These are phyloP conservation scores for Colletotrichum gigasporum DNA, from an alignment of 2,329 filamentous ascomycete genomes.

Conservation along the genomic window DNA sequence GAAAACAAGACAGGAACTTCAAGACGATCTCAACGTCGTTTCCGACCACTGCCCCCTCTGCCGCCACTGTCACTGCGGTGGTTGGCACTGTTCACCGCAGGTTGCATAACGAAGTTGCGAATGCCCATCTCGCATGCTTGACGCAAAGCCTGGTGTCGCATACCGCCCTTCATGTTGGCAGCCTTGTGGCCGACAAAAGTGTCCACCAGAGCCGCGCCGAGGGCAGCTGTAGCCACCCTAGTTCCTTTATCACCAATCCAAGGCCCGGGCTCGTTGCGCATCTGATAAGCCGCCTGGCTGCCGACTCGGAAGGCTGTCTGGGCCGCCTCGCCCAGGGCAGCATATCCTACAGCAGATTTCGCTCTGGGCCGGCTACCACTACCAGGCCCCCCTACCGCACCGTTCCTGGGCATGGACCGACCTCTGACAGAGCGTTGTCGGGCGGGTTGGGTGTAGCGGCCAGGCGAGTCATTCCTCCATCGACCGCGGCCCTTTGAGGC, in stretches of 20 bases:
- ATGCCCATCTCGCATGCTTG: conserved; percentile 31
- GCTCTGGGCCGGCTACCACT: conserved; percentile 32
- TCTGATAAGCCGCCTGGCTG: conserved; percentile 57
- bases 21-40: neutral
- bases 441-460: neutral
- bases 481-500: neutral
- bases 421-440: conserved; percentile 15
- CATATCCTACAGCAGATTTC: conserved; percentile 31
- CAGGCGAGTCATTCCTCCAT: conserved; percentile 8
- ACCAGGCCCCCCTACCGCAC: neutral
- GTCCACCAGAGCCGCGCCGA: conserved; percentile 59
- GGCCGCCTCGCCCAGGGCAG: conserved; percentile 44
- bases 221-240: conserved; percentile 57
- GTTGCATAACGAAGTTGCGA: conserved; percentile 26
- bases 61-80: neutral
- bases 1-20: no score
- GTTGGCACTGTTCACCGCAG: conserved; percentile 20
- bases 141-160: conserved; percentile 32
- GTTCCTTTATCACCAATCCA: conserved; percentile 61
- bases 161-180: conserved; percentile 33
- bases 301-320: conserved; percentile 58
- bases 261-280: conserved; percentile 53
- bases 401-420: conserved; percentile 23
- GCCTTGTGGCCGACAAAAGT: conserved; percentile 52
- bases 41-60: neutral